These are phyloP conservation scores for Scheffersomyces illinoinensis DNA, from an alignment of 1,139 yeast genomes.

Conservation along the genomic window DNA sequence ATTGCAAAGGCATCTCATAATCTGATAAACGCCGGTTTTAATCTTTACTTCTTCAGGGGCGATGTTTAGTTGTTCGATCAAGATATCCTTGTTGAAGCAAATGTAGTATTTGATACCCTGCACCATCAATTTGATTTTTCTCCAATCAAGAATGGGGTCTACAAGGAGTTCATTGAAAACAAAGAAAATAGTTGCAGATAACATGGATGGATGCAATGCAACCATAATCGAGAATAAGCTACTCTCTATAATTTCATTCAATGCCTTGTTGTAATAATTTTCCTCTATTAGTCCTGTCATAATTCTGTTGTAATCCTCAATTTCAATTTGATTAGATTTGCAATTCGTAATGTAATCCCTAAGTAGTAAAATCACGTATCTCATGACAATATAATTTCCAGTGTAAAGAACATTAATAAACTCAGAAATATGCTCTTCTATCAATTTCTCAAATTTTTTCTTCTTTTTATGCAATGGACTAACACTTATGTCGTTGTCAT, in stretches of 20 bases:
- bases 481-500: neutral
- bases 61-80: neutral
- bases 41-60: neutral
- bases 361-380: conserved; percentile 1
- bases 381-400: neutral
- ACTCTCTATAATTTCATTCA: conserved; percentile 3
- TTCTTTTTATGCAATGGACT: neutral
- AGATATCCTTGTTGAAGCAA: conserved; percentile 4
- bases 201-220: conserved; percentile 7
- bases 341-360: conserved; percentile 7
- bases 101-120: conserved; percentile 10
- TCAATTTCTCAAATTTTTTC: neutral
- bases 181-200: conserved; percentile 3
- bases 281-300: neutral
- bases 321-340: conserved; percentile 1
- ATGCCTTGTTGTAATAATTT: neutral
- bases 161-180: neutral
- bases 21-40: neutral
- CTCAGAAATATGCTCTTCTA: neutral
- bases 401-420: neutral
- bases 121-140: conserved; percentile 3
- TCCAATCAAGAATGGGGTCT: neutral
- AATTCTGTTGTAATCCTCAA: conserved; percentile 1
- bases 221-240: conserved; percentile 6
- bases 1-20: neutral